Evolutionary conservation across 2,329 filamentous ascomycete species (phyloP), one percentile per base, ranked within the genome.

Genomic region (Acrocalymma vagum): DNA sequence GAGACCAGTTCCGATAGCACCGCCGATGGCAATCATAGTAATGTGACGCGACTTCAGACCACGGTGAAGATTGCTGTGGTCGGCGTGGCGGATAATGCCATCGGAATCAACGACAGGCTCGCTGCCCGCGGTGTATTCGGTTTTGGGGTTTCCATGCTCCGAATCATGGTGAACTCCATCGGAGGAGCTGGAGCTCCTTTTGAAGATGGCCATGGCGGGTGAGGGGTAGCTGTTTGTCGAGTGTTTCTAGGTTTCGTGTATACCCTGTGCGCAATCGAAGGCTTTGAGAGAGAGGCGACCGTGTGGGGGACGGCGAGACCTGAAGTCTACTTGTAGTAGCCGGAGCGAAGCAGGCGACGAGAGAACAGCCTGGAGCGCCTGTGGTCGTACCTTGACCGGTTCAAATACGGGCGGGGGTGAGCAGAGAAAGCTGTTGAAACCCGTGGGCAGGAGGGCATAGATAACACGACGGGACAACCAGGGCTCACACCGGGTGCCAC

Each of bases 1-100:
- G 39, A 90, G 75, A 65, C 87, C 87, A 37, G 86, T 89, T 54
- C 70, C 87, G 45, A 90, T 84, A 48, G 87, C 86, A 65, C 87
- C 87, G 59, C 86, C 87, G 44, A 90, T 87, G 53, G 87, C 87
- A 70, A 83, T 83, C 80, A 83, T 83, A 57, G 78, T 77, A 40
- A 82, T 78, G 45, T 82, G 79, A 32, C 79, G 70, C 23, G 78
- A 76, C 48, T 77, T 75, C 15, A 82, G 70, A 29, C 77, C 78
- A 52, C 79, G 76, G 48, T 79, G 76, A 30, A 82, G 68, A 45
- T 74, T 61, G 34, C 40, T n/a, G 25, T 63, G 47, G 35, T 67
- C 66, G 1, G 29, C 8, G 41, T 67, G 55, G 3, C 53, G n/a
- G 15, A 55, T 50, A 18, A 53, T 58, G 22, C 64, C 65, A 45